Evolutionary conservation across 768 basidiomycete species (phyloP).

Genomic region (Rubroboletus satanas): DNA sequence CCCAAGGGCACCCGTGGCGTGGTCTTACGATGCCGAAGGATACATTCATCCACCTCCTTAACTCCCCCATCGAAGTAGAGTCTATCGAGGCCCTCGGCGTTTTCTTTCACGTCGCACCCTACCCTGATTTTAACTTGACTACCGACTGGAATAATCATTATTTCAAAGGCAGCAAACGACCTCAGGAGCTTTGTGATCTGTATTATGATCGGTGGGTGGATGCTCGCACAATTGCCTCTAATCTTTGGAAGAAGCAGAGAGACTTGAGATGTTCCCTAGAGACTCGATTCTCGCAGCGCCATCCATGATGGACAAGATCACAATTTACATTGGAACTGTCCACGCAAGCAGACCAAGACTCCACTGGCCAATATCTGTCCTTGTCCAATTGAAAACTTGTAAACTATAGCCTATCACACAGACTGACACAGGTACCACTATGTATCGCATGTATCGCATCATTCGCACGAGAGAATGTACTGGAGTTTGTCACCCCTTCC

Average conservation of each 20-base stretch:
- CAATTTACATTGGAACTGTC: too few relatives aligned
- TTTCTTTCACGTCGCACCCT: slow-evolving; percentile 11
- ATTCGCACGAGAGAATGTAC: too few relatives aligned
- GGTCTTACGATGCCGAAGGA: neutral
- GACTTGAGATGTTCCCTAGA: slow-evolving; percentile 4
- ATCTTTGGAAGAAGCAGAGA: neutral
- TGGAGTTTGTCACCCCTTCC: too few relatives aligned
- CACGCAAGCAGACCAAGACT: neutral
- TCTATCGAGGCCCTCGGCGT: slow-evolving; percentile 8
- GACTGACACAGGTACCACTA: neutral
- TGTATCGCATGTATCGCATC: too few relatives aligned
- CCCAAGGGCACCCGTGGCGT: slow-evolving; percentile 9
- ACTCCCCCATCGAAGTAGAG: slow-evolving; percentile 1
- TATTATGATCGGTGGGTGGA: slow-evolving; percentile 3
- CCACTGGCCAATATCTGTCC: neutral
- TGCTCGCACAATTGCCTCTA: neutral
- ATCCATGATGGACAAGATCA: neutral
- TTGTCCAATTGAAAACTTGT: neutral
- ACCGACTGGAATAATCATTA: neutral
- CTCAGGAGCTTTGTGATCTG: neutral
- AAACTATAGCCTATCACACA: neutral
- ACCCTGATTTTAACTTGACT: neutral
- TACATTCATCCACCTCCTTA: neutral
- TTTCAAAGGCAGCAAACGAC: neutral
- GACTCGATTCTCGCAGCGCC: neutral